Evolutionary conservation across 2,329 filamentous ascomycete species (phyloP).

Genomic region (Diaporthe ampelina): DNA sequence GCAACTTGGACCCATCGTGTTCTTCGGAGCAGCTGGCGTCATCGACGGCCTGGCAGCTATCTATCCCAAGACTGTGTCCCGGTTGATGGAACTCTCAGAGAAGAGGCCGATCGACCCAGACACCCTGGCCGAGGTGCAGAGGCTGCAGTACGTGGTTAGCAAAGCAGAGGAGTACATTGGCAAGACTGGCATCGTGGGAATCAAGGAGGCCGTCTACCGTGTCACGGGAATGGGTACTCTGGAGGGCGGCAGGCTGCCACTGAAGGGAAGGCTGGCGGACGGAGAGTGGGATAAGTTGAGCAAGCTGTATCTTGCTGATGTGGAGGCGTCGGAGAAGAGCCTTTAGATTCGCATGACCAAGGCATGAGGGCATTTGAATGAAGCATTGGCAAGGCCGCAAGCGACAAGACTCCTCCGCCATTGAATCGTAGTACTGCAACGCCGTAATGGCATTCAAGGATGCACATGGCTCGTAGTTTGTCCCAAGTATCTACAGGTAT

Average conservation of each 20-base stretch:
- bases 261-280: constrained; percentile 68
- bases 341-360: constrained; percentile 17
- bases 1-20: constrained; percentile 74
- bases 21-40: constrained; percentile 74
- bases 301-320: constrained; percentile 51
- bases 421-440: not conserved
- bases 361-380: not conserved
- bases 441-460: not conserved
- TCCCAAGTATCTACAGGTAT: not conserved
- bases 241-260: constrained; percentile 71
- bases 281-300: constrained; percentile 67
- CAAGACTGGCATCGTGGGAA: constrained; percentile 72
- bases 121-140: constrained; percentile 64
- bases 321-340: constrained; percentile 46
- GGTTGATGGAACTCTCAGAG: constrained; percentile 64
- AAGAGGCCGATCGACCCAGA: constrained; percentile 47
- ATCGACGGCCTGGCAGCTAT: constrained; percentile 77
- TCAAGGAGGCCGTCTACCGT: constrained; percentile 72
- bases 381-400: not conserved
- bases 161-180: constrained; percentile 74
- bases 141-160: constrained; percentile 73
- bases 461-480: not conserved
- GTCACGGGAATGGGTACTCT: constrained; percentile 70
- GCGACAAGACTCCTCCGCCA: not conserved
- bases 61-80: constrained; percentile 73